Base-by-base conservation (phyloP, 345 rosid species). In the Melaleuca alternifolia region DNA sequence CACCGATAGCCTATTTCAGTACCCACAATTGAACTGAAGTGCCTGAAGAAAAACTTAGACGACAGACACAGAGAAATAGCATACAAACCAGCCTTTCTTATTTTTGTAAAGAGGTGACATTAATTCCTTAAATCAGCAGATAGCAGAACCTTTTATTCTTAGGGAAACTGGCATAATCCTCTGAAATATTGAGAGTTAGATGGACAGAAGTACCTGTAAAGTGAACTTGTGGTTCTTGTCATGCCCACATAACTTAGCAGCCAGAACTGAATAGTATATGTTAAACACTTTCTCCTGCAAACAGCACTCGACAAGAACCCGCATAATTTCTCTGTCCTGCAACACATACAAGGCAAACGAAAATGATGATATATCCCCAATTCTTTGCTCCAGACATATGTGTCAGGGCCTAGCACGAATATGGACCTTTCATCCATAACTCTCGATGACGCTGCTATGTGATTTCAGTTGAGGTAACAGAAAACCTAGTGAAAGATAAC, bases 211-310 rank as follows among this genome's bases (percentile, higher is more conserved):
- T 91, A 96, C 98, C 98, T 96, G 97, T 82, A 97, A 88, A 46
- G 99, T 97, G 85, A 92, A 93, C 90, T 94, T 97, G 91, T 97
- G 98, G 88, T 94, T 96, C 89, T 94, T 97, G 86, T 97, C 97
- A 85, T 96, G 96, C 89, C 92, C 94, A 50, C 99, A 97, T 87
- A 97, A 82, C 90, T 94, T 95, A 48, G 96, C 90, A 53, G 99
- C 99, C 50, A 97, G 93, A 85, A 92, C 86, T 5, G 93, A 90
- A 90, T 95, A 97, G 85, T 96, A 97, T 90, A 93, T 95, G 94
- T 97, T 97, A 86, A 97, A 97, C 11, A 90, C 92, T 89, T 94
- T 92, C 93, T 95, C 99, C 88, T 95, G 98, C 87, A 96, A 92
- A 91, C 99, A 97, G 84, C 99, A 97, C 54, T 94, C 98, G 76